These are phyloP conservation scores for Nitzschia palea DNA, from an alignment of 108 stramenopile species.

Conservation along the genomic window DNA sequence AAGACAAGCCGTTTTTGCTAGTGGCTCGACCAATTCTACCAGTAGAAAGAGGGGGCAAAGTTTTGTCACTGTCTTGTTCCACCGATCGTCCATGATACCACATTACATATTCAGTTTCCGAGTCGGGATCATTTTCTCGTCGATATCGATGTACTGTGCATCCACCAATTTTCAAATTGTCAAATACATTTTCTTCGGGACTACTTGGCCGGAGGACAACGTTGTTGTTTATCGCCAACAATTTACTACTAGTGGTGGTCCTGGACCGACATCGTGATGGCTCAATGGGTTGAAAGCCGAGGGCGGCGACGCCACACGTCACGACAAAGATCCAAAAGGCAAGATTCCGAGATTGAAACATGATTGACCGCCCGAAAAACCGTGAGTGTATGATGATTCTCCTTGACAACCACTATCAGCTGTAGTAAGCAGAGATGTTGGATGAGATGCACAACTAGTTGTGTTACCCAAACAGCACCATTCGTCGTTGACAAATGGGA, in stretches of 20 bases:
- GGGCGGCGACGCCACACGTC: no score
- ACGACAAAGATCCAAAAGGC: no score
- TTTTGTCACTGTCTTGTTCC: slow-evolving; percentile 35
- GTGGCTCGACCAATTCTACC: slow-evolving; percentile 81
- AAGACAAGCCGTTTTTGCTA: slow-evolving; percentile 69
- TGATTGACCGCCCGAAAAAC: no score
- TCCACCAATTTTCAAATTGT: slow-evolving; percentile 68
- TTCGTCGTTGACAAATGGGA: no score
- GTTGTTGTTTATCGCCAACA: slow-evolving; percentile 11
- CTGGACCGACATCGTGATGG: no score
- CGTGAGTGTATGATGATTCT: no score
- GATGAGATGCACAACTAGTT: no score
- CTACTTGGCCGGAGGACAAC: slow-evolving; percentile 14
- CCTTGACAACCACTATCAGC: no score
- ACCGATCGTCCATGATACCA: slow-evolving; percentile 80
- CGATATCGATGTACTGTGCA: slow-evolving; percentile 79
- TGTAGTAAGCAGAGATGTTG: no score
- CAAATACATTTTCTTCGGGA: slow-evolving; percentile 45
- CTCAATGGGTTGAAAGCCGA: no score
- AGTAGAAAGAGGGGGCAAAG: slow-evolving; percentile 70
- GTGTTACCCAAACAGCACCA: no score
- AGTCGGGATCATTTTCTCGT: slow-evolving; percentile 34
- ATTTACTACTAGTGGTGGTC: background rate
- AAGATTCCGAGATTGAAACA: no score
- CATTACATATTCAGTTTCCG: slow-evolving; percentile 78